Evolutionary conservation across 2,329 filamentous ascomycete species (phyloP).

Genomic region (Fusarium nanum): DNA sequence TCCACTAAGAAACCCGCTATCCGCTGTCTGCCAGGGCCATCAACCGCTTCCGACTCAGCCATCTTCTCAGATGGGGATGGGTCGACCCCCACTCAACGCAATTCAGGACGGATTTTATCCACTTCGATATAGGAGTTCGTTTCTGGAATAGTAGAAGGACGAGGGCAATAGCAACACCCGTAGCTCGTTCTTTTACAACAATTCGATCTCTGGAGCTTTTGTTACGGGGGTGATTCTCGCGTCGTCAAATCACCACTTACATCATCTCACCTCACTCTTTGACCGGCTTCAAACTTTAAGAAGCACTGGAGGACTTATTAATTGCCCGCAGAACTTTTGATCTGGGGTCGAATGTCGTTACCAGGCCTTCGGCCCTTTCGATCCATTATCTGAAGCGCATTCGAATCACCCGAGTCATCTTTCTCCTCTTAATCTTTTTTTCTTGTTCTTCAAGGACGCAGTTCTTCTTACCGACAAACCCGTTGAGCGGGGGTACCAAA

Average conservation of each 20-base stretch:
- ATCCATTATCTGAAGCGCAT: slow-evolving; percentile 40
- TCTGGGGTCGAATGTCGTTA: slow-evolving; percentile 37
- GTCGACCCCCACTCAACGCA: slow-evolving; percentile 34
- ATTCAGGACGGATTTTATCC: slow-evolving; percentile 26
- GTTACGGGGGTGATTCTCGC: slow-evolving; percentile 12
- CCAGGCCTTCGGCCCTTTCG: slow-evolving; percentile 42
- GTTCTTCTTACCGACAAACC: neutral
- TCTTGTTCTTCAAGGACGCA: neutral
- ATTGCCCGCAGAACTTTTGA: slow-evolving; percentile 26
- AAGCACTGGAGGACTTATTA: slow-evolving; percentile 36
- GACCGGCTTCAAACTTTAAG: slow-evolving; percentile 30
- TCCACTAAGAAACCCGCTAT: slow-evolving; percentile 27
- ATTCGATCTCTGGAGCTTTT: slow-evolving; percentile 8
- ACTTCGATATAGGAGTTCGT: slow-evolving; percentile 39
- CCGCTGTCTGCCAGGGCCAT: slow-evolving; percentile 27
- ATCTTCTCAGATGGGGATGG: slow-evolving; percentile 25
- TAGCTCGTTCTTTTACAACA: slow-evolving; percentile 13
- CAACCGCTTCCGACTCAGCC: slow-evolving; percentile 32
- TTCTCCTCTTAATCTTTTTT: neutral
- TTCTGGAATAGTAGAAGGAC: slow-evolving; percentile 24
- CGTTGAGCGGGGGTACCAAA: slow-evolving; percentile 18
- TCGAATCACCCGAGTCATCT: slow-evolving; percentile 31
- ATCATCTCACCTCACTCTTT: slow-evolving; percentile 23
- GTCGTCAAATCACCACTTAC: slow-evolving; percentile 20
- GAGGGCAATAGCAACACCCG: slow-evolving; percentile 24